Evolutionary conservation across 192 early-diverging fungal genomes (phyloP), one percentile per base, ranked within the genome.

Genomic region (Kappamyces sp.): DNA sequence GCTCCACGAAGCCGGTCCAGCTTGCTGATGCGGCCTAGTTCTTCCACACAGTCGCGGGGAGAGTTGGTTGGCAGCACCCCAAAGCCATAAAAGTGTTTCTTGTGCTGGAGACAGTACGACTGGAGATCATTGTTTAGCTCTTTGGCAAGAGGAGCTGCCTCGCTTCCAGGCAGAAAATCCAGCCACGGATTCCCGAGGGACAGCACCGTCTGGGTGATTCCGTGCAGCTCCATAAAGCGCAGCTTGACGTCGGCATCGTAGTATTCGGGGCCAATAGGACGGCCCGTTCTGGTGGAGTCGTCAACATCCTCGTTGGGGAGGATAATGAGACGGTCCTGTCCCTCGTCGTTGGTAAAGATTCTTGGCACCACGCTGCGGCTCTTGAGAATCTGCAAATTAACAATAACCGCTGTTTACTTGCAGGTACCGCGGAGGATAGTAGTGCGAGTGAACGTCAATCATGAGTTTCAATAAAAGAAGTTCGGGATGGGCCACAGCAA

Each of bases 71-170:
- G 69, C 41, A 70, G 40, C 8, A 62, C 47, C 5, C 69, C 69
- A 43, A 70, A 74, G 5, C 65, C 69, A 60, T 63, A 74, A 8
- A 70, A 36, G 13, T 43, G 40, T 12, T 60, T 52, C n/a, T 8
- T 35, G 23, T 49, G 37, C 23, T 47, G 59, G 7, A 33, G 12
- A 55, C 69, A 70, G 36, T 60, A 42, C 15, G 15, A 36, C 34
- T 67, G 31, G 23, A 70, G 47, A 9, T 74, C 69, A 6, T 66
- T 40, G 66, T 70, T 70, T 12, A 74, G 38, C n/a, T 52, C 51
- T 2, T 15, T 68, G 3, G 69, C 69, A 5, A 69, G 6, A 4
- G 44, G 12, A 5, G 38, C 40, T 8, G 61, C 62, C 33, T 66
- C 64, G 7, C 23, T 38, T 10, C 55, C 12, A 0, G 4, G 7